Percentiles rank a stretch among this genome's conserved stretches.
phyloP scores from a whole-genome alignment of 2,329 filamentous ascomycete species.

The Sporothrix dimorphospora region DNA sequence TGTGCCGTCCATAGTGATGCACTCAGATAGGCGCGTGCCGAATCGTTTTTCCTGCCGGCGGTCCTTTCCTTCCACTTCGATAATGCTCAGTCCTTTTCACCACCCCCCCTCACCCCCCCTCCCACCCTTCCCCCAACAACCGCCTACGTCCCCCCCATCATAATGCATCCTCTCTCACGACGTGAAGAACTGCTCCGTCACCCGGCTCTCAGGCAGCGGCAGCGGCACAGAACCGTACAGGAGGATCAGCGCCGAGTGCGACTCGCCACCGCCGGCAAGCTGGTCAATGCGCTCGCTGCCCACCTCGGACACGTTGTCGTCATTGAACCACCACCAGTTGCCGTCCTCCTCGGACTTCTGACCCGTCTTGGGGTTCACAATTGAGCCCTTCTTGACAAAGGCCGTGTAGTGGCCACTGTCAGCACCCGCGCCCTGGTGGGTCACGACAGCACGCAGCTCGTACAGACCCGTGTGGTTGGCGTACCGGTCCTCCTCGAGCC shows the following conservation, averaged over 20 bases:
- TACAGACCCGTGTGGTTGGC: constrained; percentile 95
- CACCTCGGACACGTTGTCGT: constrained; percentile 95
- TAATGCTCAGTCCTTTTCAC: no score
- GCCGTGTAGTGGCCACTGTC: constrained; percentile 98
- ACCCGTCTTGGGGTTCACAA: constrained; percentile 73
- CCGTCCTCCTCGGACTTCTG: constrained; percentile 81
- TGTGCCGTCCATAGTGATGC: not conserved
- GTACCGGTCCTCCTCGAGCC: constrained; percentile 74
- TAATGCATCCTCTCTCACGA: constrained; percentile 17
- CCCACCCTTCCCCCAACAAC: not conserved
- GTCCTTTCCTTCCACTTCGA: no score
- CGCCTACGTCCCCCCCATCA: not conserved
- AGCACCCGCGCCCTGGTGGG: constrained; percentile 93
- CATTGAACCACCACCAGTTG: constrained; percentile 99
- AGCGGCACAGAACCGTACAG: constrained; percentile 76
- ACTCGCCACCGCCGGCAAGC: constrained; percentile 85
- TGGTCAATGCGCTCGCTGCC: constrained; percentile 87
- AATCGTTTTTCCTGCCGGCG: no score
- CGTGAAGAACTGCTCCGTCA: constrained; percentile 30
- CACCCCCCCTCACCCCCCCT: not conserved
- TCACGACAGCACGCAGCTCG: constrained; percentile 90
- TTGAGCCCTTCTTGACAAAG: constrained; percentile 89
- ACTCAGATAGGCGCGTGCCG: not conserved
- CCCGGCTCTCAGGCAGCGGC: constrained; percentile 53
- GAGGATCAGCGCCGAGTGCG: constrained; percentile 79